Percentiles rank a stretch among this genome's conserved stretches.
Evolutionary conservation across 2,329 filamentous ascomycete genomes (phyloP).

Genomic region (Colletotrichum caudatum): DNA sequence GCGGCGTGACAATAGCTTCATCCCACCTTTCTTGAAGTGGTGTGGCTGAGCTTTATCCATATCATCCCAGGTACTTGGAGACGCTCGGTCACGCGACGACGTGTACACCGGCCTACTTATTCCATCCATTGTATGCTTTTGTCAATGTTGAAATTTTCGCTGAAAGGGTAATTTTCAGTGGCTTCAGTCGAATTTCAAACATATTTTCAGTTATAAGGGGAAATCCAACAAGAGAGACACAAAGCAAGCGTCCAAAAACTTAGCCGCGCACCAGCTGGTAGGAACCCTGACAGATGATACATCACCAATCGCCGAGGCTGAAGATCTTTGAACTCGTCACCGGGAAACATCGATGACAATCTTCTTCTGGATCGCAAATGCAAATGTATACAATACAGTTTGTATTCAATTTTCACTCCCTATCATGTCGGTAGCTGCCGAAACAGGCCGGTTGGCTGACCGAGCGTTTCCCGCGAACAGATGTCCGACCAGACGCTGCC

Average conservation of each 20-base stretch:
- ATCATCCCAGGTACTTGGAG: constrained; percentile 10
- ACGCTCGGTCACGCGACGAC: constrained; percentile 31
- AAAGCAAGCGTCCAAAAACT: not conserved
- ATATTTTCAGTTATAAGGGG: too few species aligned
- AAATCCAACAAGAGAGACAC: not conserved
- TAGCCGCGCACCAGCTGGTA: too few species aligned
- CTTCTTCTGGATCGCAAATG: not conserved
- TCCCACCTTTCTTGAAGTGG: constrained; percentile 35
- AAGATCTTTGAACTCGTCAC: not conserved
- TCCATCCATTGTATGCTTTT: not conserved
- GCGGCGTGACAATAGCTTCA: constrained; percentile 39
- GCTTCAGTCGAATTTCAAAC: not conserved
- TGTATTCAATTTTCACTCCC: not conserved
- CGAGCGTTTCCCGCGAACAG: constrained; percentile 29
- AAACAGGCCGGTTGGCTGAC: not conserved
- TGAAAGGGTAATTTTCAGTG: not conserved
- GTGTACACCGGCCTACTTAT: not conserved
- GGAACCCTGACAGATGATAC: not conserved
- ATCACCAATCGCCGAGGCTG: too few species aligned
- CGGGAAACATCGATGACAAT: too few species aligned
- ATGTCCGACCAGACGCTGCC: constrained; percentile 30
- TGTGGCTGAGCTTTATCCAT: constrained; percentile 38
- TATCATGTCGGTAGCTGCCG: not conserved
- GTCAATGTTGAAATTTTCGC: not conserved
- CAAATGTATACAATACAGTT: not conserved